phyloP scores from a whole-genome alignment of 306 rosid genomes.

The Oxytropis ochrocephala region DNA sequence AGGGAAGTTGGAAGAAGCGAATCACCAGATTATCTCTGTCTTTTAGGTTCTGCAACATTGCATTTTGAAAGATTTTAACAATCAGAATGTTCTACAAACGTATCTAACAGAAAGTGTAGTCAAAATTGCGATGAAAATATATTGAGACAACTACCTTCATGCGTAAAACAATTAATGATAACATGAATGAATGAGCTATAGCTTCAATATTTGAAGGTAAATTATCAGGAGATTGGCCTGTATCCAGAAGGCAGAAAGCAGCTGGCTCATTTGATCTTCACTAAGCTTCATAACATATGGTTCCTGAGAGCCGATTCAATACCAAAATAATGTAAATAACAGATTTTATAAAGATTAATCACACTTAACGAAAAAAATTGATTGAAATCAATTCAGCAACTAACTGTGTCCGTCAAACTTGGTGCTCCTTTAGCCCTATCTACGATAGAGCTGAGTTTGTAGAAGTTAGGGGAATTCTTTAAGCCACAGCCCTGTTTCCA shows the following conservation, averaged over 20 bases:
- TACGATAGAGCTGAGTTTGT: constrained; percentile 56
- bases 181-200: constrained; percentile 64
- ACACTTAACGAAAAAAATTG: background rate
- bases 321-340: constrained; percentile 9
- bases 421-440: constrained; percentile 58
- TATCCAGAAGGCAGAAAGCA: constrained; percentile 91
- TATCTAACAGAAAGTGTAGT: too few relatives aligned
- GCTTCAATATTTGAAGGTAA: constrained; percentile 88
- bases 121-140: too few relatives aligned
- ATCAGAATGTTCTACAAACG: background rate
- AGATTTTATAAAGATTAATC: background rate
- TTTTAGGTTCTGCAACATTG: constrained; percentile 54
- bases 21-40: constrained; percentile 58
- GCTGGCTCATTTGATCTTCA: constrained; percentile 83
- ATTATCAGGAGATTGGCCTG: constrained; percentile 79
- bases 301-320: constrained; percentile 57
- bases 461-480: constrained; percentile 63
- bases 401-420: constrained; percentile 51
- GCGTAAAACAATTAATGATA: constrained; percentile 62
- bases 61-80: constrained; percentile 13
- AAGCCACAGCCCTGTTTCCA: constrained; percentile 56
- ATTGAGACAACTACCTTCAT: constrained; percentile 84
- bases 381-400: constrained; percentile 16
- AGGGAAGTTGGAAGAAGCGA: constrained; percentile 81
- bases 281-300: constrained; percentile 64